These are phyloP conservation scores for Meyerozyma guilliermondii DNA, from an alignment of 1,139 yeast species.

Conservation along the genomic window DNA sequence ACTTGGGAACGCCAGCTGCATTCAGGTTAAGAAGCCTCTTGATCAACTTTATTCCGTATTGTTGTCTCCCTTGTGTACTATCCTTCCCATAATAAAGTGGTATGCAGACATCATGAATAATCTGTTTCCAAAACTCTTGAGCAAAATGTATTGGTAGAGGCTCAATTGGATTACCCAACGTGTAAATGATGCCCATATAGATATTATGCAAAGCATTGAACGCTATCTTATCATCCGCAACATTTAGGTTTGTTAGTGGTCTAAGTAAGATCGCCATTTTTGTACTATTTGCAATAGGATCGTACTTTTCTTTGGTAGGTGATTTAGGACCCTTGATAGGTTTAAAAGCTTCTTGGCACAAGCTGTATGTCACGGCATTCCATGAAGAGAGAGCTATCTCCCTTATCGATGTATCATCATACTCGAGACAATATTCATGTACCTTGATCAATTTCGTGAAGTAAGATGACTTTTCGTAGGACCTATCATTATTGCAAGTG, in stretches of 20 bases:
- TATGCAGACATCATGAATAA: not conserved
- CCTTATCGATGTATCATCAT: constrained; percentile 20
- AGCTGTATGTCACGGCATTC: constrained; percentile 32
- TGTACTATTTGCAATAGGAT: not conserved
- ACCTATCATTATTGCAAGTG: constrained; percentile 16
- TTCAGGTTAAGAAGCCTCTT: not conserved
- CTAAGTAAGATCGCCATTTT: constrained; percentile 27
- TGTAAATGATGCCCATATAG: constrained; percentile 29
- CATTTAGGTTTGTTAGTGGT: constrained; percentile 21
- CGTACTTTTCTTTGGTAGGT: not conserved
- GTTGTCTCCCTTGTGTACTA: not conserved
- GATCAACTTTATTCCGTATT: not conserved
- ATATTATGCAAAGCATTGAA: constrained; percentile 26
- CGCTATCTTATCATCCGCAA: constrained; percentile 19
- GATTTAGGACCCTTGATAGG: constrained; percentile 16
- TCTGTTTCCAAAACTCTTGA: not conserved
- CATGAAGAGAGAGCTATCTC: constrained; percentile 29
- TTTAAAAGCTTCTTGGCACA: constrained; percentile 31
- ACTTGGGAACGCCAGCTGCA: not conserved
- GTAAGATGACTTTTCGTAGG: constrained; percentile 31
- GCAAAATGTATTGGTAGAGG: not conserved
- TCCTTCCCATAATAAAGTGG: not conserved
- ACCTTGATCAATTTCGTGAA: constrained; percentile 31
- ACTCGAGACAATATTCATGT: constrained; percentile 27
- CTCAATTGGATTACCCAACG: constrained; percentile 20